phyloP scores from a whole-genome alignment of 768 basidiomycete genomes.

The Leucogyrophana mollusca region DNA sequence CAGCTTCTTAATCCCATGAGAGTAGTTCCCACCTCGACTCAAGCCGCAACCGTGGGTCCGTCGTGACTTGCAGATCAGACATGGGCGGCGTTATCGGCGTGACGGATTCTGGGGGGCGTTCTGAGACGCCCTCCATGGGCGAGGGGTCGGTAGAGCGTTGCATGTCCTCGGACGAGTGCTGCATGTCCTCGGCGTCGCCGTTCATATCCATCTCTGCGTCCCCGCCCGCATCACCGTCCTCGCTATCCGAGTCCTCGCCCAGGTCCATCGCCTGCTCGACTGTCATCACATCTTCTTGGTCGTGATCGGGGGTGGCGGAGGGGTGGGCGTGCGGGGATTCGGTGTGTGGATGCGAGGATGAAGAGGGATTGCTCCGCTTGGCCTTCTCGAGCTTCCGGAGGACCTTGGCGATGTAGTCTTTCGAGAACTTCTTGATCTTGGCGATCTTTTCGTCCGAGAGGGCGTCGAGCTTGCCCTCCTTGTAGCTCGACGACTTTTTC shows the following conservation, averaged over 20 bases:
- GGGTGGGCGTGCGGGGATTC: slow-evolving; percentile 7
- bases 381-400: slow-evolving; percentile 63
- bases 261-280: slow-evolving; percentile 47
- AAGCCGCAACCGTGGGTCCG: slow-evolving; percentile 28
- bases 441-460: slow-evolving; percentile 82
- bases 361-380: slow-evolving; percentile 20
- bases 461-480: slow-evolving; percentile 66
- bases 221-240: slow-evolving; percentile 22
- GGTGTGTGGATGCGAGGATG: slow-evolving; percentile 13
- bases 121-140: slow-evolving; percentile 31
- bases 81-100: slow-evolving; percentile 29
- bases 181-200: slow-evolving; percentile 4
- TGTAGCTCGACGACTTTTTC: slow-evolving; percentile 83
- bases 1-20: too few species aligned
- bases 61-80: slow-evolving; percentile 13
- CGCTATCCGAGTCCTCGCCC: slow-evolving; percentile 33
- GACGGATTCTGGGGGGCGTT: slow-evolving; percentile 23
- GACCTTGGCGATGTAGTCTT: slow-evolving; percentile 87
- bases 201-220: slow-evolving; percentile 17
- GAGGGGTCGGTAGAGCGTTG: slow-evolving; percentile 31
- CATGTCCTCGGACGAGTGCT: slow-evolving; percentile 11
- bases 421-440: slow-evolving; percentile 92
- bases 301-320: slow-evolving; percentile 13
- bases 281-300: slow-evolving; percentile 34
- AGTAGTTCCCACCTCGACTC: too few species aligned